Evolutionary conservation across 495 filamentous ascomycete genomes (phyloP), one percentile per base, ranked within the genome.

Genomic region (Stereocaulon alpinum): DNA sequence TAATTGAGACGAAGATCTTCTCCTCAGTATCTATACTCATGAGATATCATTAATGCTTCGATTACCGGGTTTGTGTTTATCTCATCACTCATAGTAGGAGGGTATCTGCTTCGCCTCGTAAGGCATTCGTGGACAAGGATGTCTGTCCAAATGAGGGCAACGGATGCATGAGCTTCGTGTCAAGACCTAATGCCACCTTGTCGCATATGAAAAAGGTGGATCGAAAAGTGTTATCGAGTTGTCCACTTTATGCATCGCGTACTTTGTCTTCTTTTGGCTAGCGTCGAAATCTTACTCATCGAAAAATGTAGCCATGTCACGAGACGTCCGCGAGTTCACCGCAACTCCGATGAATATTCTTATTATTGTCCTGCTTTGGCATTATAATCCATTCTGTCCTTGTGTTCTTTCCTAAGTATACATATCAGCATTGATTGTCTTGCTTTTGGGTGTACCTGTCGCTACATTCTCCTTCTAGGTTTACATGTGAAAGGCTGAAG

Each of bases 211-310:
- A 37, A 3, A 11, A 37, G 12, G 34, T 12, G 0, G 5, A 12
- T 37, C 34, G 34, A 37, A 10, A 10, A 0, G 1, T 12, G 6
- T 37, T 12, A 11, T 37, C 34, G 34, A 37, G 2, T 37, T 17
- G 17, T 32, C 14, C 17, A 30, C 24, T n/a, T 2, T 18, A 18
- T 17, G 22, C 22, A 14, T 24, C 47, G 47, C 24, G 30, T 50
- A 30, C 14, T 50, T 50, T 52, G 49, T 32, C 49, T 10, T 52
- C 30, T 52, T 52, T 37, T 34, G 49, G 49, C 49, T 51, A 49
- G 15, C 34, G 7, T 37, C 34, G 12, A 6, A 37, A 37, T 37
- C 7, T 2, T 37, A 9, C 6, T 4, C 11, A 11, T 37, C 11
- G 32, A 37, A 2, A 6, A 37, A 37, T 37, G 32, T 11, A 7